Evolutionary conservation across 1,284 basidiomycete species (phyloP), one percentile per base, ranked within the genome.

Genomic region (Ceratobasidium sp.): DNA sequence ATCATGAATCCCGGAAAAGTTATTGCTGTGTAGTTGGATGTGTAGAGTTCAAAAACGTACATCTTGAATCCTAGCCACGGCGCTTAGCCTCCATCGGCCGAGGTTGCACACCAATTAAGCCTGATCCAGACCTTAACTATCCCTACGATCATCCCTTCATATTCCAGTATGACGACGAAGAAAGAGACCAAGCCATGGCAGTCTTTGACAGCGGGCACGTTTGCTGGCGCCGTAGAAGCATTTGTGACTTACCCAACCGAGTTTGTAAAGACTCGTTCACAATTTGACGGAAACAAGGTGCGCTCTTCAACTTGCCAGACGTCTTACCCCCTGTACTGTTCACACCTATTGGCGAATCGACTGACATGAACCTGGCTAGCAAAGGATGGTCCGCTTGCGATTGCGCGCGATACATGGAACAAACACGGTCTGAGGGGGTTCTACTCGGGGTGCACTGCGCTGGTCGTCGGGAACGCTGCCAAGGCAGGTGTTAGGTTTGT

Each of bases 401-500:
- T 96, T 80, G 86, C 95, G 77, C 88, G 87, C 73, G 87, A 90
- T 33, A 97, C 95, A 0, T 71, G 97, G 18, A 87, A 88, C 80
- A 88, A 88, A 10, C 91, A 94, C 80, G 96, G 96, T 14, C 81
- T 96, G 10, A 83, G 83, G 0, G 96, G 96, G 1, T 87, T 97
- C 12, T 97, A 97, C 80, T 94, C 95, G 0, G 96, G 95, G 82
- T 96, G 94, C 81, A 90, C 89, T 23, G 96, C 96, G 0, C 88
- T 98, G 23, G 90, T 97, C 3, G 88, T 95, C n/a, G 96, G 96
- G 4, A 98, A 98, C 83, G 90, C 96, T 0, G 84, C 90, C 81
- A 98, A 98, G 86, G 97, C 97, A 1, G 96, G 96, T 7, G 96
- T 99, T 59, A 89, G 97, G 38, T 99, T 99, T 85, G 90, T 98